Percentiles rank a stretch among this genome's conserved stretches.
Evolutionary conservation across 352 stramenopile genomes (phyloP).

Genomic region (Globisporangium iwayamae): DNA sequence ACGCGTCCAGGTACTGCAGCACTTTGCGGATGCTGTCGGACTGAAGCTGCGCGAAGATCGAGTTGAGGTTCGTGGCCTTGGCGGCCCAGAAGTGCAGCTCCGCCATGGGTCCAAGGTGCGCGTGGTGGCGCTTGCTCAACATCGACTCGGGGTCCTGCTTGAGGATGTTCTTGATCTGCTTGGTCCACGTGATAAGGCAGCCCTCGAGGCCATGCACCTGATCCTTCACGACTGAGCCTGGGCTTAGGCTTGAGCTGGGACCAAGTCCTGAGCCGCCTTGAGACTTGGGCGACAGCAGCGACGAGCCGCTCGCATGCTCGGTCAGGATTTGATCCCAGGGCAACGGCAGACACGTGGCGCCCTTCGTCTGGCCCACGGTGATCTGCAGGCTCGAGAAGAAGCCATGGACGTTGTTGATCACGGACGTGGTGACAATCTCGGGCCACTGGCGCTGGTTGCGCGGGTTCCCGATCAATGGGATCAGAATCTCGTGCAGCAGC

Average conservation of each 20-base stretch:
- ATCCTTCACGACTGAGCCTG: constrained; percentile 51
- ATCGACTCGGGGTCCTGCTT: constrained; percentile 85
- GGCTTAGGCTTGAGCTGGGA: constrained; percentile 5
- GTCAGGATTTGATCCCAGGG: constrained; percentile 75
- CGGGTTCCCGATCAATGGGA: constrained; percentile 71
- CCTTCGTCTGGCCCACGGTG: constrained; percentile 80
- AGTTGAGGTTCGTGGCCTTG: constrained; percentile 87
- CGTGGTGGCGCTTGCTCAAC: constrained; percentile 48
- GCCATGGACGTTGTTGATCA: constrained; percentile 71
- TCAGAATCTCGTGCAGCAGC: constrained; percentile 73
- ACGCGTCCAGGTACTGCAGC: constrained; percentile 84
- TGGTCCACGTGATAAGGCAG: constrained; percentile 92
- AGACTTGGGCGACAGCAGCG: constrained; percentile 12
- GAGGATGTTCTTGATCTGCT: constrained; percentile 93
- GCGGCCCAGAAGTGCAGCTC: constrained; percentile 88
- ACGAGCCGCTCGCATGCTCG: constrained; percentile 35
- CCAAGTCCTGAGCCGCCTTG: neutral
- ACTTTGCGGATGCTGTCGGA: constrained; percentile 83
- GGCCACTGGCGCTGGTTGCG: constrained; percentile 79
- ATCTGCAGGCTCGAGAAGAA: constrained; percentile 88
- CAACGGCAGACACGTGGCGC: constrained; percentile 78
- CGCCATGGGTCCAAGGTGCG: constrained; percentile 77
- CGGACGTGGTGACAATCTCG: constrained; percentile 76
- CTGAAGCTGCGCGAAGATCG: constrained; percentile 90
- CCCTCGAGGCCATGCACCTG: constrained; percentile 85